Evolutionary conservation across 176 grass and related monocot genomes (phyloP).

Genomic region (maize (Zea mays)): DNA sequence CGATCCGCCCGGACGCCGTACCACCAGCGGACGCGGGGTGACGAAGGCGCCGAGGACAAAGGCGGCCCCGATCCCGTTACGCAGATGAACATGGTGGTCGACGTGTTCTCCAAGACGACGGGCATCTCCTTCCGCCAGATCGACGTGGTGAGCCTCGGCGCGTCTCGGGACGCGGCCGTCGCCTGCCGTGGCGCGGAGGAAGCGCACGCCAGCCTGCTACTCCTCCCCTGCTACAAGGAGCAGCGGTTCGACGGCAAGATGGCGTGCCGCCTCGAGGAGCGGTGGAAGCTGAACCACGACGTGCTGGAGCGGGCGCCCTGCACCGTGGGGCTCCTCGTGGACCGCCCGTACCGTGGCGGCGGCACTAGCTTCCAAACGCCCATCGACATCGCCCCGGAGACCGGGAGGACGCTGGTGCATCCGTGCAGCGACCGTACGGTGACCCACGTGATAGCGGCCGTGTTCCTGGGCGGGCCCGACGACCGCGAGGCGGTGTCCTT

Average conservation of each 20-base stretch:
- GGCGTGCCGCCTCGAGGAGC: constrained; percentile 37
- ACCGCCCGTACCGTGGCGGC: constrained; percentile 41
- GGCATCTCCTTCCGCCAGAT: constrained; percentile 41
- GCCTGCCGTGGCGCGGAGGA: constrained; percentile 28
- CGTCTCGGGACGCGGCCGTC: not conserved
- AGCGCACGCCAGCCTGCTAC: constrained; percentile 11
- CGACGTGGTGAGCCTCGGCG: constrained; percentile 21
- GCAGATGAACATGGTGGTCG: constrained; percentile 40
- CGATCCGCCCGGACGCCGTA: not conserved
- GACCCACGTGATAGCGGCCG: constrained; percentile 45
- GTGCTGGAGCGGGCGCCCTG: constrained; percentile 41
- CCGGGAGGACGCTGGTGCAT: constrained; percentile 37
- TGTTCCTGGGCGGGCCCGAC: constrained; percentile 54
- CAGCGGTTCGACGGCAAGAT: constrained; percentile 54
- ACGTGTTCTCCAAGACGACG: constrained; percentile 37
- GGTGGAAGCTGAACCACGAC: constrained; percentile 22
- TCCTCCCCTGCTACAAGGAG: constrained; percentile 42
- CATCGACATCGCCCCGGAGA: constrained; percentile 29
- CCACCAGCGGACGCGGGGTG: constrained; percentile 10
- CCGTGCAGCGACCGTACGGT: constrained; percentile 61
- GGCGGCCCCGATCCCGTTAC: not conserved
- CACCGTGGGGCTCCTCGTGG: constrained; percentile 45
- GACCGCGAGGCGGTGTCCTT: constrained; percentile 57
- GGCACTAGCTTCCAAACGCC: constrained; percentile 47
- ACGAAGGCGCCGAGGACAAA: not conserved